These are phyloP conservation scores for Lactarius hengduanensis DNA, from an alignment of 768 basidiomycete genomes.

Conservation along the genomic window DNA sequence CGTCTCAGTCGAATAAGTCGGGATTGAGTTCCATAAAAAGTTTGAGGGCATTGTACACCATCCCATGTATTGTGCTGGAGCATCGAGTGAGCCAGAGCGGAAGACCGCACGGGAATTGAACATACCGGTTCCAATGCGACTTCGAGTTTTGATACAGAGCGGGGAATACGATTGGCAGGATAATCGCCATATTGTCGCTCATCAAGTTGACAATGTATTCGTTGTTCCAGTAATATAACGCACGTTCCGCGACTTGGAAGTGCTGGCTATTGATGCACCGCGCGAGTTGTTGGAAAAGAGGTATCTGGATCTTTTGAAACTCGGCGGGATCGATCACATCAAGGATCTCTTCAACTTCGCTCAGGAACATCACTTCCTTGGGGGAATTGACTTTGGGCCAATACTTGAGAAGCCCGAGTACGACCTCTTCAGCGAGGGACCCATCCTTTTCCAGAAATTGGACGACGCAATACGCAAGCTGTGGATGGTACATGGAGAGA, in stretches of 20 bases:
- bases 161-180: constrained; percentile 96
- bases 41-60: constrained; percentile 98
- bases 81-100: constrained; percentile 11
- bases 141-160: constrained; percentile 94
- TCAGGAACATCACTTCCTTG: constrained; percentile 99
- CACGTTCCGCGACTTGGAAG: constrained; percentile 98
- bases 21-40: constrained; percentile 99
- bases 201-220: constrained; percentile 99
- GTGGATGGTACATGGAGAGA: constrained; percentile 98
- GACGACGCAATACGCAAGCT: constrained; percentile 97
- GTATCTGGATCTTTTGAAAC: constrained; percentile 93
- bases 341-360: constrained; percentile 97
- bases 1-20: constrained; percentile 89
- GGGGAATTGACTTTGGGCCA: constrained; percentile 99
- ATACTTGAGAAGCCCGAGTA: constrained; percentile 91
- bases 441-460: constrained; percentile 98
- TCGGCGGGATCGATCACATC: constrained; percentile 97
- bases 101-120: constrained; percentile 15
- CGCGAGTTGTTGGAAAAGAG: constrained; percentile 90
- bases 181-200: constrained; percentile 87
- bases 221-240: constrained; percentile 98
- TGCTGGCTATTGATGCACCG: constrained; percentile 99
- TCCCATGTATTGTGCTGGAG: constrained; percentile 86
- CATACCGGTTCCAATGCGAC: constrained; percentile 98
- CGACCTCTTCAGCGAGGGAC: constrained; percentile 88